Base-by-base conservation (phyloP, 768 basidiomycete genomes). In the Sistotremastrum niveocremeum region DNA sequence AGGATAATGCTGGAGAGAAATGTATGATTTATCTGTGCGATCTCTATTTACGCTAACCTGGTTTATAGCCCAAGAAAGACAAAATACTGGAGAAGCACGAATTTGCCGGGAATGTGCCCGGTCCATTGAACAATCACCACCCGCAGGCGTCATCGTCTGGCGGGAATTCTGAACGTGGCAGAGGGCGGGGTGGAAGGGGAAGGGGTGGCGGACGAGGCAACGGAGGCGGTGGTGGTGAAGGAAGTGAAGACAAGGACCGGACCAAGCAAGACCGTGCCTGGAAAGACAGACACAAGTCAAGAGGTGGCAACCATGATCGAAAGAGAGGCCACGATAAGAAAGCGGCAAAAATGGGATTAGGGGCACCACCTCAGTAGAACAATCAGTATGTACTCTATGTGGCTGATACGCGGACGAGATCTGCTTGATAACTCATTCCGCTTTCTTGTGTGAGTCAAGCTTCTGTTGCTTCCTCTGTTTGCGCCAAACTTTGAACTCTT, bases 311-410 rank as follows among this genome's bases (percentile, higher is more conserved):
- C 55, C 79, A 78, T 56, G 71, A 79, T 49, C 70, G 89, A 33
- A 89, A 84, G 60, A 66, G 84, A 44, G 91, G 87, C 0, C 84
- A 87, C 56, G 91, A 91, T 60, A 84, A 79, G 63, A 95, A 95
- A 67, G 79, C 93, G 84, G 71, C 75, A 7, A 73, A 68, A 48
- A 75, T 67, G 46, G 84, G 76, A 7, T 20, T 20, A 20, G 20
- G 20, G 20, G 20, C 20, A 20, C 20, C 20, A 20, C 20, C 20
- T 1, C 20, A 20, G 20, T 20, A 20, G 20, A n/a, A n/a, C n/a
- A n/a, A n/a, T n/a, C n/a, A n/a, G 20, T 20, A 2, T 20, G 1
- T 20, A 20, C 20, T 20, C 20, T 20, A 20, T 20, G 2, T n/a
- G 20, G 20, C 20, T 20, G 20, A 20, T 20, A 20, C 20, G 20